Conservation (phyloP, 2,329 filamentous ascomycete genomes). For the Monilinia aucupariae region DNA sequence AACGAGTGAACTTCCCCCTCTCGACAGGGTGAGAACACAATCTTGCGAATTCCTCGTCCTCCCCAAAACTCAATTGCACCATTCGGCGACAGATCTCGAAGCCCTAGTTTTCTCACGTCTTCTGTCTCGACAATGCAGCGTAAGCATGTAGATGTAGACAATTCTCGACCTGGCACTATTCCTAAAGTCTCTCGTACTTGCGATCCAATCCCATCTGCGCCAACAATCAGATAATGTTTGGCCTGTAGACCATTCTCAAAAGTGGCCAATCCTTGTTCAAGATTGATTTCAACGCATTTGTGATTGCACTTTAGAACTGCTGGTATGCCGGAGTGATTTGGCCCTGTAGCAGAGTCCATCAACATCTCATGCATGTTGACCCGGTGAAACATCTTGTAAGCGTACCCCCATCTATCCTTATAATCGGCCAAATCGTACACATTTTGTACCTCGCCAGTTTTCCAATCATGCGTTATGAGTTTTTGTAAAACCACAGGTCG, state of each 20-base stretch:
- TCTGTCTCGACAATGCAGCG: slow-evolving; percentile 36
- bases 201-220: slow-evolving; percentile 56
- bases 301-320: slow-evolving; percentile 49
- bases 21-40: slow-evolving; percentile 39
- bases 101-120: slow-evolving; percentile 26
- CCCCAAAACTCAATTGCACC: slow-evolving; percentile 35
- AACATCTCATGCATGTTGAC: slow-evolving; percentile 65
- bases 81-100: slow-evolving; percentile 27
- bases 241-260: slow-evolving; percentile 34
- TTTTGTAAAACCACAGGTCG: slow-evolving; percentile 60
- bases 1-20: slow-evolving; percentile 37
- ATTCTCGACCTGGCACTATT: slow-evolving; percentile 35
- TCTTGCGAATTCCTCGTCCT: slow-evolving; percentile 39
- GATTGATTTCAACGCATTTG: slow-evolving; percentile 42
- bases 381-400: slow-evolving; percentile 64
- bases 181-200: slow-evolving; percentile 58
- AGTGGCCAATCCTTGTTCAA: slow-evolving; percentile 43
- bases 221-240: slow-evolving; percentile 40
- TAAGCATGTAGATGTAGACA: slow-evolving; percentile 38
- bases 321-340: slow-evolving; percentile 49
- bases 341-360: slow-evolving; percentile 52
- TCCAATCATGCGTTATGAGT: slow-evolving; percentile 66
- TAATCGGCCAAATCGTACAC: slow-evolving; percentile 61
- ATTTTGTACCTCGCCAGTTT: slow-evolving; percentile 59
- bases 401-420: slow-evolving; percentile 50